phyloP scores from a whole-genome alignment of 2,329 filamentous ascomycete genomes.

The Neurospora sp. region DNA sequence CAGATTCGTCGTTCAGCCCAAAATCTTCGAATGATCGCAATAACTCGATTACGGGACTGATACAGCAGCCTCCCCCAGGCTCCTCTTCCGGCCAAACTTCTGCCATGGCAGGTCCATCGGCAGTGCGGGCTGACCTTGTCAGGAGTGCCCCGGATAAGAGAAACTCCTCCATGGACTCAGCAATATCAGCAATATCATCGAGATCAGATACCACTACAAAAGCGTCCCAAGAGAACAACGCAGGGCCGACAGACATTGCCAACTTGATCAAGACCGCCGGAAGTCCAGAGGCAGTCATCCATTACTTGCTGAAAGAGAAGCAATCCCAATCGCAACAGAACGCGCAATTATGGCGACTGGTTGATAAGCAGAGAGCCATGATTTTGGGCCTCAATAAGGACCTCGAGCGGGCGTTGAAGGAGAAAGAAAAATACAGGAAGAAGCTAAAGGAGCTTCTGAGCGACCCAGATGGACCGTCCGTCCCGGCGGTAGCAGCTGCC shows the following conservation, averaged over 20 bases:
- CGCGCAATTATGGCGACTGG: conserved; percentile 83
- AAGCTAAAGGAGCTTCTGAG: conserved; percentile 70
- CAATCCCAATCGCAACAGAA: conserved; percentile 83
- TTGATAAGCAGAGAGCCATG: conserved; percentile 93
- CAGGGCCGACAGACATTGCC: conserved; percentile 65
- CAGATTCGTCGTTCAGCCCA: neutral
- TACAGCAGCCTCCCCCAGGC: conserved; percentile 32
- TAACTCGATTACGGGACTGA: conserved; percentile 32
- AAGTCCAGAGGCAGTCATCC: conserved; percentile 79
- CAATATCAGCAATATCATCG: conserved; percentile 67
- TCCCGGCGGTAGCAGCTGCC: conserved; percentile 11
- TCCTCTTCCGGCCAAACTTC: conserved; percentile 26
- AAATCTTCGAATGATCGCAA: conserved; percentile 40
- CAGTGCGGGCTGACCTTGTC: conserved; percentile 28
- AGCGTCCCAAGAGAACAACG: conserved; percentile 44
- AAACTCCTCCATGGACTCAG: conserved; percentile 86
- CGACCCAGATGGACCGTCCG: conserved; percentile 23
- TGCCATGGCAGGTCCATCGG: conserved; percentile 38
- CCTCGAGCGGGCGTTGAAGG: conserved; percentile 78
- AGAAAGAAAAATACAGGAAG: conserved; percentile 87
- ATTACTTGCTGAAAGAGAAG: conserved; percentile 85
- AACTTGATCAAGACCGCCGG: conserved; percentile 75
- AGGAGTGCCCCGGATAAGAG: conserved; percentile 39
- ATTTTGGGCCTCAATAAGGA: conserved; percentile 92
- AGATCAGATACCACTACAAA: conserved; percentile 45